A percentile compares a stretch with the other conserved stretches of the same genome.
Evolutionary conservation across 768 basidiomycete species (phyloP).

Genomic region (Russula brevipes): DNA sequence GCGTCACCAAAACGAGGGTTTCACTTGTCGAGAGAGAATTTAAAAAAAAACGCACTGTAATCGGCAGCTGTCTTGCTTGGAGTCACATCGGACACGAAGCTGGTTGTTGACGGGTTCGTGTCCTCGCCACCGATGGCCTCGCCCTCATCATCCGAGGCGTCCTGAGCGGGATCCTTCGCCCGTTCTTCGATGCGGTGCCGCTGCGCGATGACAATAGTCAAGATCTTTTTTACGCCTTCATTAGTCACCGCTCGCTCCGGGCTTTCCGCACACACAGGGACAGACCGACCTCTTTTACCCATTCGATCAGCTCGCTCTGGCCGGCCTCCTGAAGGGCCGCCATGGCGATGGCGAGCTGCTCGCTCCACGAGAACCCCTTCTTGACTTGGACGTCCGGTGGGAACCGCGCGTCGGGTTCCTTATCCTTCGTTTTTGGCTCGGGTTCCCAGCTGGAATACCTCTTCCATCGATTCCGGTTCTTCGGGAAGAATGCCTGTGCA

Average conservation of each 20-base stretch:
- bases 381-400: slow-evolving; percentile 74
- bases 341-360: slow-evolving; percentile 85
- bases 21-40: neutral
- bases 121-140: slow-evolving; percentile 31
- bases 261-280: slow-evolving; percentile 30
- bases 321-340: slow-evolving; percentile 65
- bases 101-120: slow-evolving; percentile 8
- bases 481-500: slow-evolving; percentile 78
- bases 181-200: slow-evolving; percentile 58
- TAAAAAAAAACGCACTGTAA: slow-evolving; percentile 53
- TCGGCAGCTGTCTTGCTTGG: slow-evolving; percentile 60
- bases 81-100: slow-evolving; percentile 62
- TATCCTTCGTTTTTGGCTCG: slow-evolving; percentile 37
- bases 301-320: slow-evolving; percentile 60
- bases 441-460: slow-evolving; percentile 76
- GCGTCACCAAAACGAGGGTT: neutral
- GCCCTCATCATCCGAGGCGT: slow-evolving; percentile 33
- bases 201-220: slow-evolving; percentile 53
- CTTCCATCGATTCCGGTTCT: slow-evolving; percentile 84
- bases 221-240: slow-evolving; percentile 43
- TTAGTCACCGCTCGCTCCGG: slow-evolving; percentile 6
- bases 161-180: slow-evolving; percentile 41
- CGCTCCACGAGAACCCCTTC: slow-evolving; percentile 83
- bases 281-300: slow-evolving; percentile 71
- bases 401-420: slow-evolving; percentile 41